Conservation (phyloP, 352 stramenopile genomes). For the Bremia lactucae region DNA sequence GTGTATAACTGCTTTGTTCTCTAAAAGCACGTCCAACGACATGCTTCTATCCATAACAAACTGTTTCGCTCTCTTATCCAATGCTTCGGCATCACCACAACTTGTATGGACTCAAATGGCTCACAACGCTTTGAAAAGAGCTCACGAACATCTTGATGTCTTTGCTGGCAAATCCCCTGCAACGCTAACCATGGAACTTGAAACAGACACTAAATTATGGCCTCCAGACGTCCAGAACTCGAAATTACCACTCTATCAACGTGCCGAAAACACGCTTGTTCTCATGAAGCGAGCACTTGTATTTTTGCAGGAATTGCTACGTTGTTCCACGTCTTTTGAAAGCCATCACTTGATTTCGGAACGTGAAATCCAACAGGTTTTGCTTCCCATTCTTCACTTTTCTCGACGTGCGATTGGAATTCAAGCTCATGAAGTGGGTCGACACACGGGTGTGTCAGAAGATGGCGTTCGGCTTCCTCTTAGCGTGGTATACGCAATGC, state of each 20-base stretch:
- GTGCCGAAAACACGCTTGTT: slow-evolving; percentile 29
- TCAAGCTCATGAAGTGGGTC: slow-evolving; percentile 61
- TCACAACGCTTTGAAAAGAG: slow-evolving; percentile 45
- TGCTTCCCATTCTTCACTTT: slow-evolving; percentile 42
- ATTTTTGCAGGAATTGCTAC: slow-evolving; percentile 34
- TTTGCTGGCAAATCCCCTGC: slow-evolving; percentile 42
- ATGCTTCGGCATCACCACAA: slow-evolving; percentile 52
- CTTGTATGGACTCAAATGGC: slow-evolving; percentile 55
- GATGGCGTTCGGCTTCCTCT: slow-evolving; percentile 60
- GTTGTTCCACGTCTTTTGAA: slow-evolving; percentile 20
- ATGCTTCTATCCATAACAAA: slow-evolving; percentile 13
- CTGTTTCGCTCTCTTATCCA: slow-evolving; percentile 43
- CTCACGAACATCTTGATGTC: slow-evolving; percentile 55
- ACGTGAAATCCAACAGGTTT: slow-evolving; percentile 58
- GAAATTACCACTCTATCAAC: slow-evolving; percentile 44
- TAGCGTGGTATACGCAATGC: slow-evolving; percentile 60
- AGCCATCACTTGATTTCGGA: slow-evolving; percentile 41
- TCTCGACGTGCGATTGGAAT: slow-evolving; percentile 49
- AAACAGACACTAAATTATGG: slow-evolving; percentile 52
- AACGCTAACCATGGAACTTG: slow-evolving; percentile 5
- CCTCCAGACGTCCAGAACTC: slow-evolving; percentile 26
- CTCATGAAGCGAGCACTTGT: slow-evolving; percentile 29
- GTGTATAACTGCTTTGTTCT: slow-evolving; percentile 21
- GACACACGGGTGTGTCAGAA: slow-evolving; percentile 71
- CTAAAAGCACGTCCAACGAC: slow-evolving; percentile 9